A percentile compares a stretch with the other conserved stretches of the same genome.
Conservation (phyloP, 495 filamentous ascomycete species). For the Tuber borchii region DNA sequence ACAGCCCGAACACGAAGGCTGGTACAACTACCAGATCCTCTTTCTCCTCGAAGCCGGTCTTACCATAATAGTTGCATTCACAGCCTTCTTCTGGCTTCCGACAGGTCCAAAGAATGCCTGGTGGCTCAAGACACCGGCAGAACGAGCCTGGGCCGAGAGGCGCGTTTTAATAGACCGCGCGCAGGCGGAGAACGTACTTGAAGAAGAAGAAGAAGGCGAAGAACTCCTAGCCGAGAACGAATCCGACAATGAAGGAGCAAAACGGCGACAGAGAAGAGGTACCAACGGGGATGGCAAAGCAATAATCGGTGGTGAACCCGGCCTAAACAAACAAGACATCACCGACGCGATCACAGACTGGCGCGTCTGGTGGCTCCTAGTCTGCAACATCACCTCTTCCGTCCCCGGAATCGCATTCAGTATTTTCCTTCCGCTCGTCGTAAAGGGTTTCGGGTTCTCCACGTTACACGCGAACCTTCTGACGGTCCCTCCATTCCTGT, state of each 20-base stretch:
- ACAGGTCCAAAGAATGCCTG: conserved; percentile 50
- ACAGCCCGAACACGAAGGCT: conserved; percentile 37
- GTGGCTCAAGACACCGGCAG: conserved; percentile 50
- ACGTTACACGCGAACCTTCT: conserved; percentile 52
- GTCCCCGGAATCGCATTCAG: conserved; percentile 52
- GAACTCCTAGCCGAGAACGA: conserved; percentile 23
- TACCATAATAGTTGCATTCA: conserved; percentile 48
- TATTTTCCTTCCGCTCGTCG: conserved; percentile 54
- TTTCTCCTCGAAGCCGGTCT: conserved; percentile 53
- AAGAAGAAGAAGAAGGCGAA: conserved; percentile 32
- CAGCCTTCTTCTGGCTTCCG: conserved; percentile 51
- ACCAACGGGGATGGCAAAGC: conserved; percentile 5
- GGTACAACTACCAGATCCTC: conserved; percentile 53
- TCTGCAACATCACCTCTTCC: conserved; percentile 52
- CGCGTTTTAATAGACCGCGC: conserved; percentile 40
- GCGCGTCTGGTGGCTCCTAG: conserved; percentile 51
- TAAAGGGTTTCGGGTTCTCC: conserved; percentile 46
- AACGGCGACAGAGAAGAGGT: neutral
- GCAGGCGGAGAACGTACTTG: conserved; percentile 9
- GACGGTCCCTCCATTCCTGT: conserved; percentile 53
- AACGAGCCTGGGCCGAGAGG: conserved; percentile 47
- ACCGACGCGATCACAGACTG: conserved; percentile 49
- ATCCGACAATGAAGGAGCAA: neutral
- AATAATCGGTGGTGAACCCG: conserved; percentile 43
- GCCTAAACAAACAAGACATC: conserved; percentile 47